Conservation (phyloP, 176 grass and related monocot species). For the Elaeis guineensis region DNA sequence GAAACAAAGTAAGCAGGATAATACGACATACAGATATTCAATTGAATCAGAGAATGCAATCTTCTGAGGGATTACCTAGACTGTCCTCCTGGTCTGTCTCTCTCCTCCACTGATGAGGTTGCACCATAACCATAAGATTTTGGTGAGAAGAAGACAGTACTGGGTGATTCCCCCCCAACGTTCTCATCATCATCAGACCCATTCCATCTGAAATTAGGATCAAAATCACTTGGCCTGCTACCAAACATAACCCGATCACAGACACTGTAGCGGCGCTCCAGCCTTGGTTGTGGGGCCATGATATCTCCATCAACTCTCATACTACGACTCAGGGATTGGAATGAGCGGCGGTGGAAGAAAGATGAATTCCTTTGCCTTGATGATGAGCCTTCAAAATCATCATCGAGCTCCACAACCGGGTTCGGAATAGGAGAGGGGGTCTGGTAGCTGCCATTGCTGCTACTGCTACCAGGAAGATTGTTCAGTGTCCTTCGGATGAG, state of each 20-base stretch:
- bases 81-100: constrained; percentile 39
- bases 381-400: constrained; percentile 72
- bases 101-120: constrained; percentile 48
- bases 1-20: no score
- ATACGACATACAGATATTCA: no score
- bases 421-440: constrained; percentile 75
- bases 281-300: constrained; percentile 57
- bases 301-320: constrained; percentile 76
- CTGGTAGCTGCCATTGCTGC: constrained; percentile 61
- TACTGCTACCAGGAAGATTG: constrained; percentile 58
- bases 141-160: constrained; percentile 63
- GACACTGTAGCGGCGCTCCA: constrained; percentile 83
- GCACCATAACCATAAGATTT: constrained; percentile 72
- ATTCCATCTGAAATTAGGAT: constrained; percentile 63
- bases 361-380: constrained; percentile 44
- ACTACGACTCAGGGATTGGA: constrained; percentile 83
- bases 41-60: no score
- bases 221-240: constrained; percentile 71
- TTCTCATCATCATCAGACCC: constrained; percentile 85
- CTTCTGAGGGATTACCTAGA: constrained; percentile 37
- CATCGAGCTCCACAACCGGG: constrained; percentile 72
- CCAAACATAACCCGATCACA: constrained; percentile 76
- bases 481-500: constrained; percentile 82
- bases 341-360: constrained; percentile 78
- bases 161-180: constrained; percentile 64